Conservation (phyloP, 805 yeast species). For the Candida boidinii region DNA sequence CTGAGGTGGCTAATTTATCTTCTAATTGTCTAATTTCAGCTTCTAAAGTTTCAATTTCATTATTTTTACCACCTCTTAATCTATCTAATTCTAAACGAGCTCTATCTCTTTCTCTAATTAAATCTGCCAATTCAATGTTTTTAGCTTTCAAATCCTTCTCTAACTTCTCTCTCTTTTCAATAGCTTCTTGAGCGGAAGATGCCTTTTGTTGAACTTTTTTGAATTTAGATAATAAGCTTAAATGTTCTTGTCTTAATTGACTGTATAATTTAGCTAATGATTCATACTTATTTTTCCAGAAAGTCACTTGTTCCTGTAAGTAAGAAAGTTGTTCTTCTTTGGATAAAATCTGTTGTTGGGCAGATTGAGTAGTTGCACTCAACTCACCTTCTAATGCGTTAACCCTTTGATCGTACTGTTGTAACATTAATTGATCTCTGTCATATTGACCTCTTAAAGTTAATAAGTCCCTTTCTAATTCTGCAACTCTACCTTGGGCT, state of each 20-base stretch:
- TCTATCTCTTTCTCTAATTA: constrained; percentile 83
- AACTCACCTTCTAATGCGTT: constrained; percentile 74
- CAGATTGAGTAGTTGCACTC: constrained; percentile 47
- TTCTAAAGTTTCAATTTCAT: constrained; percentile 56
- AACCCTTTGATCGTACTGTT: constrained; percentile 82
- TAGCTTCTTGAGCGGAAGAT: constrained; percentile 81
- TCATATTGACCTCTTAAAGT: constrained; percentile 75
- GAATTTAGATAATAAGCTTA: constrained; percentile 65
- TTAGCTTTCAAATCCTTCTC: constrained; percentile 81
- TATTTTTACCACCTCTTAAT: constrained; percentile 52
- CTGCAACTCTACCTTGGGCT: constrained; percentile 70
- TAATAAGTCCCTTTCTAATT: constrained; percentile 72
- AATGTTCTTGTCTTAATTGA: constrained; percentile 86
- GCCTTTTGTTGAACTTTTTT: constrained; percentile 82
- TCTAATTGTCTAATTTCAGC: constrained; percentile 56
- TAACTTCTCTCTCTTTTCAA: constrained; percentile 70
- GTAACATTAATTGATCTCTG: constrained; percentile 72
- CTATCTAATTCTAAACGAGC: constrained; percentile 79
- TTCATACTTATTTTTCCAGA: constrained; percentile 85
- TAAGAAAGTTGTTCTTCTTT: constrained; percentile 65
- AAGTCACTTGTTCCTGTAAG: constrained; percentile 63
- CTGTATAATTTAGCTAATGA: constrained; percentile 83
- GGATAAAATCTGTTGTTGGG: constrained; percentile 63
- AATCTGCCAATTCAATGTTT: constrained; percentile 79
- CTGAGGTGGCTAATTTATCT: constrained; percentile 48